These are phyloP conservation scores for Acephala macrosclerotiorum DNA, from an alignment of 2,329 filamentous ascomycete genomes.

Conservation along the genomic window DNA sequence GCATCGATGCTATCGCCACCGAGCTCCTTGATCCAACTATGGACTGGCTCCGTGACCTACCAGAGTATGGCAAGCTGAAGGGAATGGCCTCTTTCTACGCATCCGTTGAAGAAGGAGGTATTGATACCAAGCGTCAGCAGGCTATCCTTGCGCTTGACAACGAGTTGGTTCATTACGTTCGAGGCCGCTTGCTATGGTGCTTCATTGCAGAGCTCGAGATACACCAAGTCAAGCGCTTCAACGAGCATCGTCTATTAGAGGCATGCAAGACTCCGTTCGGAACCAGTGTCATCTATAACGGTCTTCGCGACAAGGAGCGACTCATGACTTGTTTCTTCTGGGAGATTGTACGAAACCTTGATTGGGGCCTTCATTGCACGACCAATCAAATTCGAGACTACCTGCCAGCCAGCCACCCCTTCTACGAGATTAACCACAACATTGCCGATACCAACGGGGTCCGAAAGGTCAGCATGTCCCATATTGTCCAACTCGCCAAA, in stretches of 20 bases:
- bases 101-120: background rate
- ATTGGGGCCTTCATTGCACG: constrained; percentile 15
- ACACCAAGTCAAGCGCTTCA: background rate
- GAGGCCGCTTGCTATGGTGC: constrained; percentile 26
- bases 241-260: constrained; percentile 25
- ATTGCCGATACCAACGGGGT: constrained; percentile 6
- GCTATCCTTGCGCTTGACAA: background rate
- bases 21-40: constrained; percentile 45
- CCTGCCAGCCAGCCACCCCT: background rate
- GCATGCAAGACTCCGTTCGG: background rate
- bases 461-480: background rate
- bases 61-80: constrained; percentile 43
- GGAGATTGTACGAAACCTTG: constrained; percentile 27
- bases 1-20: constrained; percentile 49
- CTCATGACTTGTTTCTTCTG: constrained; percentile 45
- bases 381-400: constrained; percentile 10
- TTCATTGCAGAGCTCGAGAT: constrained; percentile 25
- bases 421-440: background rate
- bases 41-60: constrained; percentile 47
- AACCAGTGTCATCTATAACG: constrained; percentile 16
- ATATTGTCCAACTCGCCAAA: background rate
- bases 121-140: background rate
- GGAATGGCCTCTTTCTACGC: background rate
- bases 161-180: constrained; percentile 19
- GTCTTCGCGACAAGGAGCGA: constrained; percentile 35